Evolutionary conservation across 441 rosid genomes (phyloP).

Genomic region (Sinapis alba): DNA sequence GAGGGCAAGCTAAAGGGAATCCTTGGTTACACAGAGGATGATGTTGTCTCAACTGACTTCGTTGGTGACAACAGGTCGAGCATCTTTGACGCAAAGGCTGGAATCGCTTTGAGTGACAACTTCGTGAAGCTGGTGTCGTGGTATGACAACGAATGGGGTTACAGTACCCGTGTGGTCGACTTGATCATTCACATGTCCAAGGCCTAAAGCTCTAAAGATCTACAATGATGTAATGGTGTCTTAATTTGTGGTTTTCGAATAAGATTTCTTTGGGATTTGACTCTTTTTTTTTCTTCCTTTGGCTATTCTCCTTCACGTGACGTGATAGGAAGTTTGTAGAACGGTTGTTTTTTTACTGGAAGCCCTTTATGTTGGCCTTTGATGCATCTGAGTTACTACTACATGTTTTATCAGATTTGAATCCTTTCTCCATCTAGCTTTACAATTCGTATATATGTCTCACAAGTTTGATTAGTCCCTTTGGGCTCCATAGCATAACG

Average conservation of each 20-base stretch:
- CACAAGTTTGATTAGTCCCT: no score
- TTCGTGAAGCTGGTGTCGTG: slow-evolving; percentile 61
- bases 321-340: slow-evolving; percentile 2
- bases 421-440: not conserved
- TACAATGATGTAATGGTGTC: slow-evolving; percentile 7
- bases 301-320: not conserved
- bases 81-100: slow-evolving; percentile 78
- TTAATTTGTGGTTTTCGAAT: not conserved
- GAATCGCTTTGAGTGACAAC: slow-evolving; percentile 55
- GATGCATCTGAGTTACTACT: not conserved
- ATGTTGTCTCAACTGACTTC: slow-evolving; percentile 68
- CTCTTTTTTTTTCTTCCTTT: not conserved
- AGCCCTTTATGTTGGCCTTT: not conserved
- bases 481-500: no score
- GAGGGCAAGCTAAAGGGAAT: slow-evolving; percentile 68
- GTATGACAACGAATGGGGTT: slow-evolving; percentile 79
- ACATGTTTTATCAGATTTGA: not conserved
- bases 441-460: not conserved
- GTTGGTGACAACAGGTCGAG: slow-evolving; percentile 70
- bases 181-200: slow-evolving; percentile 60
- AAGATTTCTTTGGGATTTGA: not conserved
- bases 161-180: slow-evolving; percentile 79
- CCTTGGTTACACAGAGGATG: slow-evolving; percentile 65
- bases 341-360: not conserved
- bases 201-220: not conserved